Evolutionary conservation across 1,139 yeast genomes (phyloP), one percentile per base, ranked within the genome.

Genomic region (Wickerhamomyces sp.): DNA sequence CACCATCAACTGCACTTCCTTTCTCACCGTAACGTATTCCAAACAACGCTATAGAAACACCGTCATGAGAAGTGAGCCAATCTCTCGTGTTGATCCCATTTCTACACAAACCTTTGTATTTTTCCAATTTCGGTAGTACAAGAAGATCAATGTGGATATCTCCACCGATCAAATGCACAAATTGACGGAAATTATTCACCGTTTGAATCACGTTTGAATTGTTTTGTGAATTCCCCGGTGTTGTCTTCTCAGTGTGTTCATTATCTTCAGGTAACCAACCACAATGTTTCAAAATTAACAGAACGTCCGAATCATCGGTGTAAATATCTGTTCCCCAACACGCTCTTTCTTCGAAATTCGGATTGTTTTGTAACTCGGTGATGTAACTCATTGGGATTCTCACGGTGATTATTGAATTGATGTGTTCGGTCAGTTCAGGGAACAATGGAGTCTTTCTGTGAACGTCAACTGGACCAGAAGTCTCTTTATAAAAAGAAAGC

Each of bases 241-340:
- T 66, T 49, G 55, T 52, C 30, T 49, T 47, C 24, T 28, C 40
- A 22, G 30, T 35, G 7, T 25, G 28, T 5, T 35, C 41, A 5
- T 35, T 45, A 23, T 48, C 41, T 10, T 39, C 49, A 11, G 64
- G 64, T 17, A 85, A 66, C 19, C 80, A 64, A 1, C 96, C 96
- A 42, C 75, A 61, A 52, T 91, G 97, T 42, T 77, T 72, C 40
- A 89, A 61, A 0, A 80, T 83, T 3, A 85, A 69, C 28, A 91
- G 70, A 4, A 89, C 63, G 55, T 91, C 95, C 1, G 95, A 83
- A 58, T 91, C 98, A 57, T 91, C 97, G 2, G 96, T 85, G 58
- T 89, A 91, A 3, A 91, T 66, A 35, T 82, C 88, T 0, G 95
- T 86, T 3, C 98, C 98, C 97, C 97, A 91, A 2, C 88, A 52